phyloP scores from a whole-genome alignment of 2,329 filamentous ascomycete species.

The Cladophialophora bantiana region DNA sequence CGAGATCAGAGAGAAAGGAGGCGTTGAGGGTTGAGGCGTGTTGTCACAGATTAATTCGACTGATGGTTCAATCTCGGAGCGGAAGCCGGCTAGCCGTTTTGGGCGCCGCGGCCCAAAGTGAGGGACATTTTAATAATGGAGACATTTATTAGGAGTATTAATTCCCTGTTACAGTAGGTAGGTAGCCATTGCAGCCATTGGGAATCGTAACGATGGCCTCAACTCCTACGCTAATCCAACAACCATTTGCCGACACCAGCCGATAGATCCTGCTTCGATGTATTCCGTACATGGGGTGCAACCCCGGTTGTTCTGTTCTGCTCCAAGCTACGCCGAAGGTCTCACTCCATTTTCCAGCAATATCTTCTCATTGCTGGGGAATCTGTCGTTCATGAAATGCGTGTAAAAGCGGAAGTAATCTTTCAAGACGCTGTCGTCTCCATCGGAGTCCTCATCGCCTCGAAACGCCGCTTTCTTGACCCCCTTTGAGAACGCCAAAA shows the following conservation, averaged over 20 bases:
- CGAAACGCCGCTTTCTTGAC: constrained; percentile 10
- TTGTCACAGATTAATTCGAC: not conserved
- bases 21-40: constrained; percentile 8
- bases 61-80: constrained; percentile 5
- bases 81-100: not conserved
- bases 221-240: constrained; percentile 5
- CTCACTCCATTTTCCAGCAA: constrained; percentile 27
- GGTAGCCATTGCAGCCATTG: too few species aligned
- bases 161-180: too few species aligned
- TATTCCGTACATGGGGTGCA: not conserved
- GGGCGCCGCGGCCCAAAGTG: not conserved
- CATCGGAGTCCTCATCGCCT: constrained; percentile 5
- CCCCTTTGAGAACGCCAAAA: constrained; percentile 24
- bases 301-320: not conserved
- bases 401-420: constrained; percentile 29
- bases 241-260: not conserved
- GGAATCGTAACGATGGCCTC: not conserved
- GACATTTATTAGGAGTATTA: too few species aligned
- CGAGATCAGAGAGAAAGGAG: constrained; percentile 11
- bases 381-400: constrained; percentile 29
- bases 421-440: constrained; percentile 18
- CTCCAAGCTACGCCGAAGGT: constrained; percentile 11
- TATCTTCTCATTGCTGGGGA: constrained; percentile 24
- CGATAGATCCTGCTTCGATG: not conserved
- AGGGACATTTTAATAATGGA: too few species aligned